These are phyloP conservation scores for Cupressus sempervirens DNA, from an alignment of 75 land plant genomes.

Conservation along the genomic window DNA sequence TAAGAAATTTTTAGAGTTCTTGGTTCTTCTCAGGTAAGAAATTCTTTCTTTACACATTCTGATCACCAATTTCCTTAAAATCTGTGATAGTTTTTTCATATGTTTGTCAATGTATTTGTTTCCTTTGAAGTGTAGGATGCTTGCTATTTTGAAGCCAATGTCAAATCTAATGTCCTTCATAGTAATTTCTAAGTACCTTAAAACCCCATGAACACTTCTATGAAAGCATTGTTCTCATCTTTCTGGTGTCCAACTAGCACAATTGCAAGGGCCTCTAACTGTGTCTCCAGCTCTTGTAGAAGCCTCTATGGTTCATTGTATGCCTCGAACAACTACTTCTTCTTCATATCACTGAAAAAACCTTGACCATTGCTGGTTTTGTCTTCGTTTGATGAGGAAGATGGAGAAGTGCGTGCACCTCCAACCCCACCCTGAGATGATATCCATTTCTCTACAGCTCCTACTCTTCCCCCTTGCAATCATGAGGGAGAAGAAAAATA, in stretches of 20 bases:
- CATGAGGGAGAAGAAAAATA: not conserved
- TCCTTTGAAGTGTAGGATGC: no score
- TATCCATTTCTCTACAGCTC: conserved; percentile 11
- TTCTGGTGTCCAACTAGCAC: conserved; percentile 98
- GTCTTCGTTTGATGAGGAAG: not conserved
- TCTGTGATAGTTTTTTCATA: no score
- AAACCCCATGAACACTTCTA: conserved; percentile 99
- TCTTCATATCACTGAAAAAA: not conserved
- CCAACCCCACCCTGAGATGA: not conserved
- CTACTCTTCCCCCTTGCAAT: conserved; percentile 8
- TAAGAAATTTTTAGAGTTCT: no score
- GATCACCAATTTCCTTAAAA: no score
- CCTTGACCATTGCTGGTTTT: not conserved
- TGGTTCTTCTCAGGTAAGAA: no score
- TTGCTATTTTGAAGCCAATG: no score
- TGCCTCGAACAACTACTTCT: conserved; percentile 71
- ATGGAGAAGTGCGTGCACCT: not conserved
- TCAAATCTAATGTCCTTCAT: no score
- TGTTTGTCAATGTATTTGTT: no score
- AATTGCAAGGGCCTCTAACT: conserved; percentile 92
- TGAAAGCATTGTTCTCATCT: conserved; percentile 96
- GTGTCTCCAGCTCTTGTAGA: conserved; percentile 75
- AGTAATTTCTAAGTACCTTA: no score
- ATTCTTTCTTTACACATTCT: no score
- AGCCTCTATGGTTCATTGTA: conserved; percentile 86